Base-by-base conservation (phyloP, 768 basidiomycete species). In the Russula sp. region DNA sequence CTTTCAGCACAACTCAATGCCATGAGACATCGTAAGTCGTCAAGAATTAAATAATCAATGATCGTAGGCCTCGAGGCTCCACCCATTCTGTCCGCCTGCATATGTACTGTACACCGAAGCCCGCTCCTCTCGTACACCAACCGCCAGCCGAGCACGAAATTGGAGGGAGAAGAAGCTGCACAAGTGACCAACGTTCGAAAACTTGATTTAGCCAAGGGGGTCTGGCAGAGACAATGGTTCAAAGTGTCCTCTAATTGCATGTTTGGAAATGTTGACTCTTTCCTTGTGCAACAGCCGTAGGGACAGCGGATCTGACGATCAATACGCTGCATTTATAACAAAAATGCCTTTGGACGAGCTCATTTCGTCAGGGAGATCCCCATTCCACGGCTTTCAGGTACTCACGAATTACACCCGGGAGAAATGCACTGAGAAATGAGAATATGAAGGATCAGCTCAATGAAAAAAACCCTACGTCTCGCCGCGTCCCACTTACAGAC, bases 381-480 rank as follows among this genome's bases (percentile, higher is more conserved):
- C 2, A 34, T 0, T 18, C 35, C 39, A 34, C 49, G 38, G n/a
- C 25, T 38, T 22, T 2, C 5, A 11, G 41, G 18, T n/a, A 63
- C 69, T 56, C 45, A 71, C 70, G 78, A 75, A 65, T 84, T 83
- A 70, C 83, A 85, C 16, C 79, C 82, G 2, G 82, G 81, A 4
- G 81, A 74, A 41, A 79, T 78, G 66, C 81, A 84, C 83, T 84
- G 38, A 8, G 13, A 29, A 5, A 46, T 46, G 10, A 2, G 36
- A 45, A n/a, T 18, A 20, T 22, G 9, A 46, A 2, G 18, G 11
- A 11, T 63, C 45, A 63, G 9, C 32, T 42, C 20, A 25, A 46
- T 32, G n/a, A n/a, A n/a, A n/a, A n/a, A n/a, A n/a, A n/a, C 1
- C 36, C 8, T 34, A 14, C 16, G 48, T 34, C 46, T 39, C 20